Conservation (phyloP, 2,329 filamentous ascomycete species). For the Canariomyces notabilis region DNA sequence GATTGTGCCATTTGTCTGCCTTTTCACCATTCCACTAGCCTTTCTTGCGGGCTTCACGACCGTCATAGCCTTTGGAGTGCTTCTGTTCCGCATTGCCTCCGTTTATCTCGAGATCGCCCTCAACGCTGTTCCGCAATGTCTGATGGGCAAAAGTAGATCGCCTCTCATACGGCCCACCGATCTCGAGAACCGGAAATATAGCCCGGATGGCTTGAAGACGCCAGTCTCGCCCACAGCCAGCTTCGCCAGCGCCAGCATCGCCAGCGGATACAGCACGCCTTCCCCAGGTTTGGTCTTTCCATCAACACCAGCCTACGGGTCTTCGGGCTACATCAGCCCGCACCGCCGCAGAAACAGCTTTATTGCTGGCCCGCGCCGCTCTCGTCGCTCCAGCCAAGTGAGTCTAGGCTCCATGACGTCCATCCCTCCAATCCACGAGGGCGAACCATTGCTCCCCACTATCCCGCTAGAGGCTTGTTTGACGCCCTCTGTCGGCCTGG, state of each 20-base stretch:
- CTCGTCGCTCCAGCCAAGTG: conserved; percentile 33
- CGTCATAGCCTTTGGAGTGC: conserved; percentile 54
- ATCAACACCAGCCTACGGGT: neutral
- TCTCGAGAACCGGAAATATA: neutral
- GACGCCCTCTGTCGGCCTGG: conserved; percentile 38
- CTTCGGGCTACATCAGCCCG: conserved; percentile 18
- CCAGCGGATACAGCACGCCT: conserved; percentile 11
- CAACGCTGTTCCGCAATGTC: conserved; percentile 51
- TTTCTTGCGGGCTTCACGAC: conserved; percentile 61
- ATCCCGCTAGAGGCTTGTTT: conserved; percentile 20
- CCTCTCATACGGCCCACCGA: neutral
- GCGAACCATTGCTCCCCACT: conserved; percentile 11
- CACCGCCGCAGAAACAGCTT: conserved; percentile 28
- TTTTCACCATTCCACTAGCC: conserved; percentile 59
- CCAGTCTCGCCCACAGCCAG: conserved; percentile 6
- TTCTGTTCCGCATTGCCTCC: conserved; percentile 55
- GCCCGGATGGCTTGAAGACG: conserved; percentile 5
- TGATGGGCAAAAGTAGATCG: conserved; percentile 35
- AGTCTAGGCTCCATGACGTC: conserved; percentile 31
- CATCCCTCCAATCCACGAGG: conserved; percentile 31
- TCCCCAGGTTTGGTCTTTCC: neutral
- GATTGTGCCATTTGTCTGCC: conserved; percentile 53
- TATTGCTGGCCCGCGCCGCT: conserved; percentile 24
- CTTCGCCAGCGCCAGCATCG: conserved; percentile 7
- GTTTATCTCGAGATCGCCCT: conserved; percentile 60